Base-by-base conservation (phyloP, 179 eudicot species). In the Pouteria campechiana region DNA sequence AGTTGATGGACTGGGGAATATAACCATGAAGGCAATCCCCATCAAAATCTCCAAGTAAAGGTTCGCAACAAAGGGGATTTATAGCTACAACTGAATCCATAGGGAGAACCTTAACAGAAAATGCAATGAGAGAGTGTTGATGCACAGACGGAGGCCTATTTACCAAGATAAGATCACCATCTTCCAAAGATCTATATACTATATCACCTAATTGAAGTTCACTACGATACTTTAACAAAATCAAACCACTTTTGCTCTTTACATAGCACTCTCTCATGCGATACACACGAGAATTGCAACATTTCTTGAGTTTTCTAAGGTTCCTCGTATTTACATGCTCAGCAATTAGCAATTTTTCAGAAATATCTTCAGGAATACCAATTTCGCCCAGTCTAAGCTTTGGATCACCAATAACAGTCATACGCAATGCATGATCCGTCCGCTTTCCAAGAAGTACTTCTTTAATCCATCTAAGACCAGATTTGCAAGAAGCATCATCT, bases 131-230 rank as follows among this genome's bases (percentile, higher is more conserved):
- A 14, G 98, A 90, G 40, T 90, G 98, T 21, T 83, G 83, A 52
- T 90, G 98, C 52, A 90, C 82, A 18, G 98, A 74, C 7, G 98
- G 98, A 41, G 98, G 98, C 59, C 98, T 64, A 61, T 86, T 86
- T 50, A 86, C 73, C 51, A 90, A 52, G 55, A 90, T 67, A 14
- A 75, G 58, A 67, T 90, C 98, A 37, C 98, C 94, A 54, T 90
- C 94, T 25, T 36, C 44, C 24, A 90, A 65, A 35, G 93, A 87
- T 67, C 98, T 54, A 32, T 52, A 50, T 15, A 90, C 50, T 3
- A 51, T 44, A 34, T 90, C 98, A 38, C 98, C 98, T 0, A 52
- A 43, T 27, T 70, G 60, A 48, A 86, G 69, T 43, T 76, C 60
- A 65, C 77, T 90, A 53, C 62, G 58, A 12, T 52, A 52, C 23